A percentile compares a stretch with the other conserved stretches of the same genome.
These are phyloP conservation scores for Nitzschia sp. DNA, from an alignment of 108 stramenopile species.

Conservation along the genomic window DNA sequence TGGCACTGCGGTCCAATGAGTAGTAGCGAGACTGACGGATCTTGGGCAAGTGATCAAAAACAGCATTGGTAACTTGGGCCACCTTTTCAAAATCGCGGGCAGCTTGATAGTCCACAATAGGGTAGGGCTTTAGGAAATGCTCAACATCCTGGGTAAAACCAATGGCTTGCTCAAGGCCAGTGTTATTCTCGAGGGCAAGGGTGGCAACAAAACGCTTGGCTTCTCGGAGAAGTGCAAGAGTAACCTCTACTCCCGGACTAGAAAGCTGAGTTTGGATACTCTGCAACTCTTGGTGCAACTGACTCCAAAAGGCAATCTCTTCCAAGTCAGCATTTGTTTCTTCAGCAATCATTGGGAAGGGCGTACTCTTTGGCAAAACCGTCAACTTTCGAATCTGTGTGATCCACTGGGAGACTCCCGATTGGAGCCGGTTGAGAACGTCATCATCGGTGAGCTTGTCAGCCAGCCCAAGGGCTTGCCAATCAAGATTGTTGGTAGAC, in stretches of 20 bases:
- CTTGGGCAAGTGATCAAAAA: constrained; percentile 87
- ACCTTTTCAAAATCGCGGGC: constrained; percentile 73
- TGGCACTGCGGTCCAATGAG: constrained; percentile 70
- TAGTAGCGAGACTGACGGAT: constrained; percentile 83
- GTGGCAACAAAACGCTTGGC: constrained; percentile 86
- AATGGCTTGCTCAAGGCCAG: constrained; percentile 78
- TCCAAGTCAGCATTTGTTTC: constrained; percentile 69
- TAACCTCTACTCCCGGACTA: constrained; percentile 58
- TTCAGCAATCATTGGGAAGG: constrained; percentile 57
- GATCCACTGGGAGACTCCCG: constrained; percentile 72
- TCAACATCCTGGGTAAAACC: constrained; percentile 66
- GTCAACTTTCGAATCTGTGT: constrained; percentile 80
- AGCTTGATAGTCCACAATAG: constrained; percentile 67
- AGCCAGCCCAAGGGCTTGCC: constrained; percentile 58
- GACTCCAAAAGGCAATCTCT: constrained; percentile 85
- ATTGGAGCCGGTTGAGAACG: constrained; percentile 73
- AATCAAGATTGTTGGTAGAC: constrained; percentile 46
- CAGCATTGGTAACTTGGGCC: constrained; percentile 46
- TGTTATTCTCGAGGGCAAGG: constrained; percentile 87
- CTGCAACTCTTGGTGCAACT: constrained; percentile 55
- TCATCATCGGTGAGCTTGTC: constrained; percentile 59
- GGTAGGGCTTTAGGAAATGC: constrained; percentile 82
- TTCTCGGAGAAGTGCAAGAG: constrained; percentile 76
- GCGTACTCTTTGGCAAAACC: constrained; percentile 50
- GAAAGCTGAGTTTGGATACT: constrained; percentile 59